Percentiles rank a stretch among this genome's conserved stretches.
phyloP scores from a whole-genome alignment of 495 filamentous ascomycete species.

The Tuber umbilicatum region DNA sequence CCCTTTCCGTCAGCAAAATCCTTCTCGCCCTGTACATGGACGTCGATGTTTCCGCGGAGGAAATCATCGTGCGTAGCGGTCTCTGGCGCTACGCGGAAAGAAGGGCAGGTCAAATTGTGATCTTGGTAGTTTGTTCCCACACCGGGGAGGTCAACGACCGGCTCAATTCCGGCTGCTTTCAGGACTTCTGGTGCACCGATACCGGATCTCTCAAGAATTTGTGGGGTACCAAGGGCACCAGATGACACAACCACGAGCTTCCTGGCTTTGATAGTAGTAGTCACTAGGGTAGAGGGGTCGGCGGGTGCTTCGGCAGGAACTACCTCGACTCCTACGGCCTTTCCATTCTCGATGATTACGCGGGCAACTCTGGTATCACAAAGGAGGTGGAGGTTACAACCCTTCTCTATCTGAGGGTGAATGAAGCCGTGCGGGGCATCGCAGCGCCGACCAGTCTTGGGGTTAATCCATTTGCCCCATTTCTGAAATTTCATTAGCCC shows the following conservation, averaged over 20 bases:
- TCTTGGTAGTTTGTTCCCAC: slow-evolving; percentile 52
- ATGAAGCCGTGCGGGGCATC: slow-evolving; percentile 43
- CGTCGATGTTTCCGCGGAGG: slow-evolving; percentile 18
- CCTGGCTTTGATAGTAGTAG: slow-evolving; percentile 45
- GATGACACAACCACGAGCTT: slow-evolving; percentile 56
- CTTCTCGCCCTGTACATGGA: slow-evolving; percentile 17
- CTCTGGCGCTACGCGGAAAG: slow-evolving; percentile 16
- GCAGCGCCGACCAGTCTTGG: slow-evolving; percentile 41
- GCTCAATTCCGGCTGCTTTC: slow-evolving; percentile 36
- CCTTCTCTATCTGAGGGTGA: slow-evolving; percentile 42
- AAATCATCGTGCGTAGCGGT: slow-evolving; percentile 33
- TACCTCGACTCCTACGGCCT: slow-evolving; percentile 47
- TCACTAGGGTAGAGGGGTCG: background rate
- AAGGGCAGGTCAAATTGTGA: slow-evolving; percentile 44
- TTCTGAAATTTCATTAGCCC: slow-evolving; percentile 22
- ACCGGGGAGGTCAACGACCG: slow-evolving; percentile 45
- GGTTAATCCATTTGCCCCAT: slow-evolving; percentile 42
- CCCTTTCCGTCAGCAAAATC: slow-evolving; percentile 34
- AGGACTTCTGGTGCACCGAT: slow-evolving; percentile 48
- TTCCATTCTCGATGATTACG: slow-evolving; percentile 49
- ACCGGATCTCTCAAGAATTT: slow-evolving; percentile 58
- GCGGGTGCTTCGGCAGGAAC: slow-evolving; percentile 16
- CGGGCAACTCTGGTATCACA: slow-evolving; percentile 50
- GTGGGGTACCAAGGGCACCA: slow-evolving; percentile 53
- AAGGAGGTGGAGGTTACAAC: slow-evolving; percentile 51